Conservation (phyloP, 202 grass and related monocot species). For the Zizania palustris region DNA sequence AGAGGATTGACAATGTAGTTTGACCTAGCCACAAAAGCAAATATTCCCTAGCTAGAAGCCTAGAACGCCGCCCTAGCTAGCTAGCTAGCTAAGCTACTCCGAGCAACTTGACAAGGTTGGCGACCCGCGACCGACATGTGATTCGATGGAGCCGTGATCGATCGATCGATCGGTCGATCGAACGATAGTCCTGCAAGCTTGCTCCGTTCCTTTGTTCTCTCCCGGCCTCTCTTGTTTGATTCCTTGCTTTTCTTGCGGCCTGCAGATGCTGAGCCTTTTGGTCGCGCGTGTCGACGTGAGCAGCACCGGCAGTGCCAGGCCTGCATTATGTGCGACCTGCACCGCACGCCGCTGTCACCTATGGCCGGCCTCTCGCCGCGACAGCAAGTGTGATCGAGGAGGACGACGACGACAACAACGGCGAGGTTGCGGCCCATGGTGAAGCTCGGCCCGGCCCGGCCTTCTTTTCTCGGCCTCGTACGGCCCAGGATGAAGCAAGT, state of each 20-base stretch:
- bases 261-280: neutral
- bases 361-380: neutral
- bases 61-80: neutral
- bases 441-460: neutral
- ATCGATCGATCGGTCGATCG: no score
- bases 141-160: neutral
- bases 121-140: constrained; percentile 17
- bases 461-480: neutral
- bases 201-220: neutral
- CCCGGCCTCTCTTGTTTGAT: neutral
- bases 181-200: neutral
- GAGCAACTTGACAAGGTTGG: constrained; percentile 11
- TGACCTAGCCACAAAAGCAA: constrained; percentile 46
- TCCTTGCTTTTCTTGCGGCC: neutral
- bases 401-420: no score
- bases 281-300: neutral
- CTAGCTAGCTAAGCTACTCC: neutral
- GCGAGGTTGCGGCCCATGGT: neutral
- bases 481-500: no score
- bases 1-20: constrained; percentile 36
- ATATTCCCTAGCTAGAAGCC: constrained; percentile 26
- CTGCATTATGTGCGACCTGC: neutral
- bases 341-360: neutral
- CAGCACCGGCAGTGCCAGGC: neutral
- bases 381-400: no score